Base-by-base conservation (phyloP, 805 yeast genomes). In the Candida morakotiae region DNA sequence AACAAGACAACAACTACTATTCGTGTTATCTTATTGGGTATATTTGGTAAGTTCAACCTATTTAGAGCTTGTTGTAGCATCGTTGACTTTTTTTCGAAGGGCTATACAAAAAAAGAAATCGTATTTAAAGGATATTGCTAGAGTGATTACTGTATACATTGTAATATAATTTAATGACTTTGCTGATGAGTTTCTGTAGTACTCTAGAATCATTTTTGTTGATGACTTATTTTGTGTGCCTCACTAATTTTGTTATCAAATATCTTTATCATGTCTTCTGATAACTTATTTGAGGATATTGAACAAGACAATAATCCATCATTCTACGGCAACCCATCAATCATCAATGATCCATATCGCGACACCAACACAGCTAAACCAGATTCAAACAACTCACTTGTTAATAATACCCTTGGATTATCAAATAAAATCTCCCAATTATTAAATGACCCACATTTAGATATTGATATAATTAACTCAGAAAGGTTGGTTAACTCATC, bases 301-400 rank as follows among this genome's bases (percentile, higher is more conserved):
- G 73, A 67, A 42, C 70, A 65, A 45, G 73, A 67, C 41, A 67
- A 67, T 48, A 67, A 67, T 40, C 73, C 73, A 10, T 66, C 69
- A 27, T 58, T 65, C 40, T 67, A 64, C 42, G 66, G 64, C 3
- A 57, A 57, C 42, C 57, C 51, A 19, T 52, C 64, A 10, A 53
- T 57, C 2, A 28, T 55, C 19, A 43, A 47, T n/a, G 59, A 54
- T 31, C 60, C 62, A 3, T 55, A 52, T 41, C 57, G 58, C n/a
- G n/a, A n/a, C n/a, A n/a, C n/a, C 11, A n/a, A 13, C 9, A 8
- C 28, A 9, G 4, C 31, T n/a, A 34, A 32, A 18, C 35, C 37
- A n/a, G 29, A 28, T 17, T 37, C 44, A 5, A 48, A 48, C 24
- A 60, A 55, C n/a, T n/a, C n/a, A 33, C 44, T 60, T 13, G 51